Base-by-base conservation (phyloP, 345 rosid species). In the Excoecaria agallocha region DNA sequence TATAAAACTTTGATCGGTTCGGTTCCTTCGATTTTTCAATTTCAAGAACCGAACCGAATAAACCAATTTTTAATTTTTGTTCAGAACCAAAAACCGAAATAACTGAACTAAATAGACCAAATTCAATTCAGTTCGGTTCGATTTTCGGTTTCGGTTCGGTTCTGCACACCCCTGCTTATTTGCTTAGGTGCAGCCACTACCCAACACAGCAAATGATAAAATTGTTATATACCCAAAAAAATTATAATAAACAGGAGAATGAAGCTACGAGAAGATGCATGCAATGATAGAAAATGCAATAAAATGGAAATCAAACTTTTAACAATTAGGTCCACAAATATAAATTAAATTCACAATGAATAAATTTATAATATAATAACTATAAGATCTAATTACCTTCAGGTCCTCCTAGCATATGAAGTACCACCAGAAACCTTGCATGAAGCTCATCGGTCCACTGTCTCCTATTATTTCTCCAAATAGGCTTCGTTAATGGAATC, bases 111-210 rank as follows among this genome's bases (percentile, higher is more conserved):
- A n/a, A n/a, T n/a, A n/a, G n/a, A n/a, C n/a, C n/a, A n/a, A n/a
- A n/a, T n/a, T n/a, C n/a, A n/a, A n/a, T n/a, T n/a, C n/a, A n/a
- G n/a, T n/a, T n/a, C n/a, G n/a, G n/a, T n/a, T n/a, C n/a, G n/a
- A n/a, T n/a, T n/a, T n/a, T n/a, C n/a, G n/a, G n/a, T n/a, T n/a
- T n/a, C n/a, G n/a, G n/a, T n/a, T n/a, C n/a, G n/a, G n/a, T n/a
- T n/a, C n/a, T n/a, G n/a, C n/a, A n/a, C n/a, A n/a, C n/a, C n/a
- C n/a, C n/a, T n/a, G n/a, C n/a, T n/a, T n/a, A n/a, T 75, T 43
- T 72, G 78, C 75, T 75, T 84, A 4, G 85, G 87, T 15, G 85
- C 80, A 41, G 85, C 87, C 58, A 61, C 85, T 77, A n/a, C 66
- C 8, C 20, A 62, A 63, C 55, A 51, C 43, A 35, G 17, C 15